Evolutionary conservation across 2,329 filamentous ascomycete species (phyloP), one percentile per base, ranked within the genome.

Genomic region (Aureobasidium sp.): DNA sequence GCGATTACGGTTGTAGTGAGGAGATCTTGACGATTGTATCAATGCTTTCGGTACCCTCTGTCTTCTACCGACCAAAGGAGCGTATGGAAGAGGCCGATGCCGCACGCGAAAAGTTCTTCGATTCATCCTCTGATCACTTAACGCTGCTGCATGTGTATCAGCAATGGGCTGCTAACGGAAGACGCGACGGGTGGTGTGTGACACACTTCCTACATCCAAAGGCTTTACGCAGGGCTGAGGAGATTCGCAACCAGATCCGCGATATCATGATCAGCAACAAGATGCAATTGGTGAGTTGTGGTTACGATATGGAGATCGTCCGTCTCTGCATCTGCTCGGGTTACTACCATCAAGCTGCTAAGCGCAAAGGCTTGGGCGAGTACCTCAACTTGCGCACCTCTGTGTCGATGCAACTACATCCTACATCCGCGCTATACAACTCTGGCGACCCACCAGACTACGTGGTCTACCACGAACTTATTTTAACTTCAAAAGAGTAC

Each of bases 1-100:
- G 89, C 60, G 70, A 70, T 2, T 97, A 97, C 73, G 88, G 85
- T 50, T 99, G 94, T 76, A 94, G 88, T 74, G 93, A 97, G 76
- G 94, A 99, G 75, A 97, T 99, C 89, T 84, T 97, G 26, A 97
- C 92, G 0, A 97, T 99, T 53, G 94, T 99, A 26, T 93, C 92
- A 27, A 97, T 99, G 94, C 83, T 99, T 9, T 96, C 91, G 0
- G 94, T 99, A 0, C 94, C 94, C 10, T 95, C 88, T 66, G 94
- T 97, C 32, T 99, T 97, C 76, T 97, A 97, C 77, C 86, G 95
- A 7, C 94, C 94, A 3, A 97, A 96, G 73, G 95, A 99, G 75
- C 88, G 94, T 1, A 89, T 96, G 70, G 94, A 99, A 71, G 94
- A 99, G 77, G 94, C 93, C 6, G 94, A 99, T 70, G 87, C 92